Base-by-base conservation (phyloP, 169 alveolate species). In the Theileria parva region DNA sequence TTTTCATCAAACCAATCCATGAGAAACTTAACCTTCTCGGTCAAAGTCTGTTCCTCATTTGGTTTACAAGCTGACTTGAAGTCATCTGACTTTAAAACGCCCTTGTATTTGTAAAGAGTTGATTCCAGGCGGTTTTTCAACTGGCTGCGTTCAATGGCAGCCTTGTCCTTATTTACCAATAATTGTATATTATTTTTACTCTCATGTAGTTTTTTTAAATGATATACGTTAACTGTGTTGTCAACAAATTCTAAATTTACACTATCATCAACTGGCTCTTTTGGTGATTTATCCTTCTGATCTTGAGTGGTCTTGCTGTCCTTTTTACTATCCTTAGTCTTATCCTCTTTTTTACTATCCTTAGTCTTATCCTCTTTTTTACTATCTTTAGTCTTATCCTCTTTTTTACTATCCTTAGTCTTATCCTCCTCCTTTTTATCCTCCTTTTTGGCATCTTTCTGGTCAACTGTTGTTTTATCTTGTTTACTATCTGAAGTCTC, bases 1-100 rank as follows among this genome's bases (percentile, higher is more conserved):
- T 83, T 63, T 37, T 63, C 79, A 32, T 83, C 89, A 34, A 83
- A 83, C 89, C 89, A 83, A 0, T 61, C 77, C 67, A 72, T 74
- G n/a, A 51, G 55, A 15, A 39, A 68, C 28, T 76, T 12, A 1
- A 77, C 63, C 66, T 37, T 37, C 1, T n/a, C 79, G 9, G 30
- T 53, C 27, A 83, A 34, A 21, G 37, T 15, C 34, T n/a, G 32
- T 30, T 57, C 2, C 28, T 71, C 77, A n/a, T 15, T 75, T 55
- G 34, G 67, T 17, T 53, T 71, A 65, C 81, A 68, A 8, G 88
- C 83, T 3, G 48, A 83, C 73, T 81, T 77, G 88, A 81, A 81
- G 65, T 55, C 85, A 68, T 2, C 23, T 32, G 63, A 48, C 64
- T 30, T 81, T n/a, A 71, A 48, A 13, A 73, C 85, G 8, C 79